These are phyloP conservation scores for Trichaptum fuscoviolaceum DNA, from an alignment of 768 basidiomycete species.

Conservation along the genomic window DNA sequence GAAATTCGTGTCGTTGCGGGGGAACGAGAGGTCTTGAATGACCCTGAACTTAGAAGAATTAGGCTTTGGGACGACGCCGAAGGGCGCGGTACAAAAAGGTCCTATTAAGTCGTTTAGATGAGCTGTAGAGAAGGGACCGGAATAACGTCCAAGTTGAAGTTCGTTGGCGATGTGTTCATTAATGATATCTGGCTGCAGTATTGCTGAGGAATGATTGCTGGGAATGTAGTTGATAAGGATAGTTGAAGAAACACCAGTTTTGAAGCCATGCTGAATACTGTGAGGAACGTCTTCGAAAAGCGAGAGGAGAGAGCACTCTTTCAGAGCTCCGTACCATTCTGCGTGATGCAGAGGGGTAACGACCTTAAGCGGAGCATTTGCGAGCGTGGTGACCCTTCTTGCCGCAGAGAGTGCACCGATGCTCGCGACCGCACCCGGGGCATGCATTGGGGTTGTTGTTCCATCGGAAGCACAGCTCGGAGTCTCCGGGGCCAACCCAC, in stretches of 20 bases:
- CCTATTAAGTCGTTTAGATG: constrained; percentile 21
- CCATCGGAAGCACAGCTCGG: background rate
- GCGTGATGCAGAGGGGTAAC: background rate
- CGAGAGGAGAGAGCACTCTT: background rate
- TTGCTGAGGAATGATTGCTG: no score
- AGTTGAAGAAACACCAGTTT: background rate
- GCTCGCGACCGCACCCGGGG: background rate
- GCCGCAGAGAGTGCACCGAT: background rate
- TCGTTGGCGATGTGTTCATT: background rate
- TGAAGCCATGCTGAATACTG: background rate
- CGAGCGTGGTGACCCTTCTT: no score
- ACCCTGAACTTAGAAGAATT: constrained; percentile 18
- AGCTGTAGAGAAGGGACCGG: background rate
- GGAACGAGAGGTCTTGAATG: constrained; percentile 23
- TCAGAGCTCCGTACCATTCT: background rate
- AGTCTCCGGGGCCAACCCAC: background rate
- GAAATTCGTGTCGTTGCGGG: constrained; percentile 7
- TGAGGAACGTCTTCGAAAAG: background rate
- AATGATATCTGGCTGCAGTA: no score
- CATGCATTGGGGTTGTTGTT: background rate
- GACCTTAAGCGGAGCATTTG: background rate
- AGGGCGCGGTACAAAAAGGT: constrained; percentile 24
- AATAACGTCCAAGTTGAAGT: constrained; percentile 11
- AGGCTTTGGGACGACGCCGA: constrained; percentile 22
- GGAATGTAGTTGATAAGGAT: constrained; percentile 10